These are phyloP conservation scores for Claviceps digitariae DNA, from an alignment of 2,329 filamentous ascomycete genomes.

Conservation along the genomic window DNA sequence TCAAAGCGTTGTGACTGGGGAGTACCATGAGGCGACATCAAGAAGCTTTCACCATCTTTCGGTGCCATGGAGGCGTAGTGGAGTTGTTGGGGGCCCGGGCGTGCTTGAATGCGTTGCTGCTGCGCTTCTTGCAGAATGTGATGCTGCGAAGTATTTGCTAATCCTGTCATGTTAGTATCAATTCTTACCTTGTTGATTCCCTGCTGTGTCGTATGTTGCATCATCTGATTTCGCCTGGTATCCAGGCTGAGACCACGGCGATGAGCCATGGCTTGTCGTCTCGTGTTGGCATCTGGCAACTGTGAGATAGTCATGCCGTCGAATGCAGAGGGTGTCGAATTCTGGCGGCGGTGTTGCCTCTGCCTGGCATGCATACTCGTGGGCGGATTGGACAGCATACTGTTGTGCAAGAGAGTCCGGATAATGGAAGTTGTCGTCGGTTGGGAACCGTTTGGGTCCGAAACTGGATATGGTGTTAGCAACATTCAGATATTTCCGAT, in stretches of 20 bases:
- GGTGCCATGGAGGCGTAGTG: slow-evolving; percentile 18
- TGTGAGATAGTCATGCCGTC: slow-evolving; percentile 58
- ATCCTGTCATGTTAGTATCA: slow-evolving; percentile 41
- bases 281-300: slow-evolving; percentile 41
- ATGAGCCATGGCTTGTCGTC: slow-evolving; percentile 39
- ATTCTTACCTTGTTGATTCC: slow-evolving; percentile 34
- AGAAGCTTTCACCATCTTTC: slow-evolving; percentile 37
- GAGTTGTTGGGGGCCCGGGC: slow-evolving; percentile 46
- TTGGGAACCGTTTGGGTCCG: slow-evolving; percentile 37
- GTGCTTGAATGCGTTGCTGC: slow-evolving; percentile 65
- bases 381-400: slow-evolving; percentile 65
- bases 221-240: slow-evolving; percentile 44
- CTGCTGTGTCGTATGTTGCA: slow-evolving; percentile 16
- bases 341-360: slow-evolving; percentile 62
- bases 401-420: slow-evolving; percentile 60
- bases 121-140: slow-evolving; percentile 72
- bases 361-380: slow-evolving; percentile 53
- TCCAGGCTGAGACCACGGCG: slow-evolving; percentile 78
- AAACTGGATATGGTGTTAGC: slow-evolving; percentile 20
- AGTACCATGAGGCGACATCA: slow-evolving; percentile 42
- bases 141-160: slow-evolving; percentile 52
- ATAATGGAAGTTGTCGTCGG: slow-evolving; percentile 33
- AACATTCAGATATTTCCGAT: background rate
- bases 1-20: slow-evolving; percentile 41
- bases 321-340: slow-evolving; percentile 69